These are phyloP conservation scores for Solanum gracilifrons DNA, from an alignment of 257 asterid genomes.

Conservation along the genomic window DNA sequence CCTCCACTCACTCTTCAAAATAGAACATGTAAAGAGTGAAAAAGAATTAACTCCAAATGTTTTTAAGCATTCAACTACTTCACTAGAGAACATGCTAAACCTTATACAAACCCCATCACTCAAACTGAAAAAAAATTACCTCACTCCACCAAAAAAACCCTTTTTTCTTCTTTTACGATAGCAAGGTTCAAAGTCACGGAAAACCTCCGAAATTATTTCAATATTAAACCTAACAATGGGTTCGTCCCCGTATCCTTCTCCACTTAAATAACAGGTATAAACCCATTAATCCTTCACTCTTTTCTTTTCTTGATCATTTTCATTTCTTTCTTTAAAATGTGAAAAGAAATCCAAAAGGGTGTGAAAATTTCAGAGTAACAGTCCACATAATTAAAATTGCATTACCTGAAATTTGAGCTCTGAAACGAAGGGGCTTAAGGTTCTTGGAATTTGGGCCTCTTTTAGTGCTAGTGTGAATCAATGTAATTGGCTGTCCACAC, in stretches of 20 bases:
- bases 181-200: background rate
- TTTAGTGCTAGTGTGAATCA: constrained; percentile 12
- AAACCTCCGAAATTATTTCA: background rate
- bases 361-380: background rate
- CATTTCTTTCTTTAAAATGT: background rate
- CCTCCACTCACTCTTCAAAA: background rate
- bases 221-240: background rate
- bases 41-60: background rate
- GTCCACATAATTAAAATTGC: background rate
- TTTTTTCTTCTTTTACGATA: background rate
- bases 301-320: background rate
- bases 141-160: background rate
- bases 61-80: background rate
- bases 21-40: background rate
- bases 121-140: background rate
- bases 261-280: background rate
- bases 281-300: background rate
- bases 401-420: constrained; percentile 53
- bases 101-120: background rate
- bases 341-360: background rate
- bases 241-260: background rate
- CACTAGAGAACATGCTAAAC: background rate
- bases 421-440: constrained; percentile 23
- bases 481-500: constrained; percentile 18
- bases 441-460: constrained; percentile 19